A percentile compares a stretch with the other conserved stretches of the same genome.
phyloP scores from a whole-genome alignment of 139 green algal genomes.

The Chlorella sp. region DNA sequence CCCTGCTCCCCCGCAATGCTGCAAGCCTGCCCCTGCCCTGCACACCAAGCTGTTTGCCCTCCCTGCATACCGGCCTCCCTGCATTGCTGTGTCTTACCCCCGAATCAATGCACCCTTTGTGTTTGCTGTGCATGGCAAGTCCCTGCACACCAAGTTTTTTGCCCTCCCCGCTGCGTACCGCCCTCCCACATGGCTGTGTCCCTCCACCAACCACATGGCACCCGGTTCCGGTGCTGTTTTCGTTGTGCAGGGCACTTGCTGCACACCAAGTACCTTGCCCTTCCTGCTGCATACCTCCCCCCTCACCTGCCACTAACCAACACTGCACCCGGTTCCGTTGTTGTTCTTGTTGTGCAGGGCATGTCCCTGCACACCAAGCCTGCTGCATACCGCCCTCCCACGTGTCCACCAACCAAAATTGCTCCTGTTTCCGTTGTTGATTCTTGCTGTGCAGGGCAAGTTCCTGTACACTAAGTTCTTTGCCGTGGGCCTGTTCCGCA shows the following conservation, averaged over 20 bases:
- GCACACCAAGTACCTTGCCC: too few relatives aligned
- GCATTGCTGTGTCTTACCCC: not conserved
- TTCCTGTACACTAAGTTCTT: constrained; percentile 95
- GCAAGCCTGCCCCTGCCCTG: not conserved
- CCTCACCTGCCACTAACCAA: too few relatives aligned
- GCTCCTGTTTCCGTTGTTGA: not conserved
- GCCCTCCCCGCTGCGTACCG: too few relatives aligned
- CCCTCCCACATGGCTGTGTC: constrained; percentile 14
- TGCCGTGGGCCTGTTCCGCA: constrained; percentile 91
- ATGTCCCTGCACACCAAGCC: too few relatives aligned
- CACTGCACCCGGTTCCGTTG: too few relatives aligned
- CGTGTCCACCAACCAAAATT: too few relatives aligned
- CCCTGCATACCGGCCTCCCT: not conserved
- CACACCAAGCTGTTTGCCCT: not conserved
- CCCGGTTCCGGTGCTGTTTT: too few relatives aligned
- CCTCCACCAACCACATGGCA: too few relatives aligned
- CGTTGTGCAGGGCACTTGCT: too few relatives aligned
- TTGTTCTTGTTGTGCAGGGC: too few relatives aligned
- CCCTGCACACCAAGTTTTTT: not conserved
- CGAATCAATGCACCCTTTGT: not conserved
- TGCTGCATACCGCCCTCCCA: too few relatives aligned
- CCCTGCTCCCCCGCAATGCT: not conserved
- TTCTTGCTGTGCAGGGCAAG: constrained; percentile 27
- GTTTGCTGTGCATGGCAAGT: not conserved
- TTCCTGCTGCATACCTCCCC: too few relatives aligned